Percentiles rank a stretch among this genome's conserved stretches.
Conservation (phyloP, 768 basidiomycete genomes). For the Paxillus involutus region DNA sequence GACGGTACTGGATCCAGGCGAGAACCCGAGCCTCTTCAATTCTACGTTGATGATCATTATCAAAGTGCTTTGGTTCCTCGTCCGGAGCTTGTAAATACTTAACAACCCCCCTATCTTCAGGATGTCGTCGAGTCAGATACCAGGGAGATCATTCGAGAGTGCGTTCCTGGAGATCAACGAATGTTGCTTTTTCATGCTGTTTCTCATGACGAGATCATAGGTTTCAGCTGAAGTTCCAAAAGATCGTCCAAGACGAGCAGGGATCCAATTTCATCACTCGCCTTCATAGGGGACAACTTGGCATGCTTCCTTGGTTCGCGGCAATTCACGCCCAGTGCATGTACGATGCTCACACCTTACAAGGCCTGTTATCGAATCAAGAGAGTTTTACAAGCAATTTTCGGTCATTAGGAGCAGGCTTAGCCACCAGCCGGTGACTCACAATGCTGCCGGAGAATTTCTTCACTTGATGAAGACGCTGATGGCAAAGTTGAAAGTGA, state of each 20-base stretch:
- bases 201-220: slow-evolving; percentile 22
- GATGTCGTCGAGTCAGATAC: slow-evolving; percentile 59
- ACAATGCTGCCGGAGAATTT: slow-evolving; percentile 49
- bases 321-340: too few relatives aligned
- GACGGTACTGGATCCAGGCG: slow-evolving; percentile 49
- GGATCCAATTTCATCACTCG: slow-evolving; percentile 55
- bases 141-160: slow-evolving; percentile 54
- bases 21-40: slow-evolving; percentile 53
- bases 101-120: slow-evolving; percentile 24
- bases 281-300: slow-evolving; percentile 48
- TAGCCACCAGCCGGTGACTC: slow-evolving; percentile 44
- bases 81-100: background rate
- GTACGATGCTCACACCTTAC: background rate
- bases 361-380: slow-evolving; percentile 54
- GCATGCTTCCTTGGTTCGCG: slow-evolving; percentile 50
- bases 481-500: slow-evolving; percentile 61
- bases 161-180: slow-evolving; percentile 12
- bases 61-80: slow-evolving; percentile 36
- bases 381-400: slow-evolving; percentile 52
- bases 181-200: background rate
- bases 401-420: slow-evolving; percentile 41
- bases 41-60: slow-evolving; percentile 57
- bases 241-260: slow-evolving; percentile 56
- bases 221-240: slow-evolving; percentile 50
- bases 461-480: slow-evolving; percentile 53